phyloP scores from a whole-genome alignment of 192 early-diverging fungal species.

The Rhizoclosmatium sp. region DNA sequence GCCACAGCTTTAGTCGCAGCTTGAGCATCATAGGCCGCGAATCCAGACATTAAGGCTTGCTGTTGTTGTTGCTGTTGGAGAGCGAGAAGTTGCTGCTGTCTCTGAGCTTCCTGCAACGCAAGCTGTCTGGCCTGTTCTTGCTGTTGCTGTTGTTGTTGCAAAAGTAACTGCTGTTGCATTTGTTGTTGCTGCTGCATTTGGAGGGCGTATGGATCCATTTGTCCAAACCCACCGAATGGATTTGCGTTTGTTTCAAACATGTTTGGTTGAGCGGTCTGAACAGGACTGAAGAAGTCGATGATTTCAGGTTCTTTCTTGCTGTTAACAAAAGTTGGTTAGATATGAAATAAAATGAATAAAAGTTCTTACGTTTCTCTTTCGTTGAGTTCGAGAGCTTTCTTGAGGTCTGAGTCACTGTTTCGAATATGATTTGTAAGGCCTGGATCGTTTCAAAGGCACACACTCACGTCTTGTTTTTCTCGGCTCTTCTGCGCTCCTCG shows the following conservation, averaged over 20 bases:
- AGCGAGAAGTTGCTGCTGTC: constrained; percentile 37
- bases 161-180: constrained; percentile 43
- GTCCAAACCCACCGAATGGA: constrained; percentile 38
- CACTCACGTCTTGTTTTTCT: constrained; percentile 30
- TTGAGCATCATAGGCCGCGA: constrained; percentile 25
- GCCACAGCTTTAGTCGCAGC: constrained; percentile 19
- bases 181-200: constrained; percentile 46
- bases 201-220: constrained; percentile 42
- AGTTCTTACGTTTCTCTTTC: constrained; percentile 47
- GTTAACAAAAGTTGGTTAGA: background rate
- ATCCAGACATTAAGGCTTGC: constrained; percentile 8
- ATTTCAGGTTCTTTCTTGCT: constrained; percentile 38
- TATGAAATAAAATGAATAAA: background rate
- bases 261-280: constrained; percentile 43
- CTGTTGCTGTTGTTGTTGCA: constrained; percentile 50
- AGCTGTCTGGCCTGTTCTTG: constrained; percentile 42
- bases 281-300: constrained; percentile 57
- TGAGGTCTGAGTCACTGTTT: constrained; percentile 44
- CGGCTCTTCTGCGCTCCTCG: constrained; percentile 59
- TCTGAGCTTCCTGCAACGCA: constrained; percentile 34
- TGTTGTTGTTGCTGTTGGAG: constrained; percentile 43
- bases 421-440: background rate
- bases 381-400: constrained; percentile 56
- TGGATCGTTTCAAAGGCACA: background rate
- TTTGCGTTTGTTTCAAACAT: constrained; percentile 12